Percentiles rank a stretch among this genome's conserved stretches.
Conservation (phyloP, 371 early-diverging fungal genomes). For the Circinella minor region DNA sequence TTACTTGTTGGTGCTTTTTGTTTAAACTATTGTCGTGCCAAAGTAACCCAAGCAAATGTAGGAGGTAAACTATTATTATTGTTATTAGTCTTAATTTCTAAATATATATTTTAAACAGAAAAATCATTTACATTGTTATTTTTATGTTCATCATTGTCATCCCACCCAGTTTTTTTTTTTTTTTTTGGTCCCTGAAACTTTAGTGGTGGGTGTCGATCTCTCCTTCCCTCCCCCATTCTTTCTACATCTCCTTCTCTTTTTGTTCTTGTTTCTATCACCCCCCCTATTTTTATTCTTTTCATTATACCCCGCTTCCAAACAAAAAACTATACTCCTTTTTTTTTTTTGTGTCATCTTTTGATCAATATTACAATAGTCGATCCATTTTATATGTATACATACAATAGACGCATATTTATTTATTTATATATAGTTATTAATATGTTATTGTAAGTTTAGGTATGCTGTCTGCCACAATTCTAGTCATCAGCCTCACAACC, state of each 20-base stretch:
- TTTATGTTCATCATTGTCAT: not conserved
- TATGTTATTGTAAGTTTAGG: conserved; percentile 15
- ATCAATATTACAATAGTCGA: too few species aligned
- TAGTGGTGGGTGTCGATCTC: not conserved
- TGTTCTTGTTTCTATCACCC: not conserved
- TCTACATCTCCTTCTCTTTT: not conserved
- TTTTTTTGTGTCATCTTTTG: too few species aligned
- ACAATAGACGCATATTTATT: too few species aligned
- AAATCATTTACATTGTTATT: not conserved
- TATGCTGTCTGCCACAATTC: conserved; percentile 50
- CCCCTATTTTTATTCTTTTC: not conserved
- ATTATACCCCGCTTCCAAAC: too few species aligned
- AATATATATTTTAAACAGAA: not conserved
- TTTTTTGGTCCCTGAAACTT: not conserved
- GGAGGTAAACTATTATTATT: conserved; percentile 33
- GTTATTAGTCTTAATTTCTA: not conserved
- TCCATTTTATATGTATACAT: too few species aligned
- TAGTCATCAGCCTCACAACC: conserved; percentile 41
- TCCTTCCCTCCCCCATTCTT: not conserved
- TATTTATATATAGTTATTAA: not conserved
- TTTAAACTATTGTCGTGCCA: conserved; percentile 43
- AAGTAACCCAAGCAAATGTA: conserved; percentile 49
- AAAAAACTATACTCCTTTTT: too few species aligned
- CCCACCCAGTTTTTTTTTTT: not conserved
- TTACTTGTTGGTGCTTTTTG: conserved; percentile 40